Evolutionary conservation across 2,329 filamentous ascomycete species (phyloP), one percentile per base, ranked within the genome.

Genomic region (Thermothelomyces thermophilus): DNA sequence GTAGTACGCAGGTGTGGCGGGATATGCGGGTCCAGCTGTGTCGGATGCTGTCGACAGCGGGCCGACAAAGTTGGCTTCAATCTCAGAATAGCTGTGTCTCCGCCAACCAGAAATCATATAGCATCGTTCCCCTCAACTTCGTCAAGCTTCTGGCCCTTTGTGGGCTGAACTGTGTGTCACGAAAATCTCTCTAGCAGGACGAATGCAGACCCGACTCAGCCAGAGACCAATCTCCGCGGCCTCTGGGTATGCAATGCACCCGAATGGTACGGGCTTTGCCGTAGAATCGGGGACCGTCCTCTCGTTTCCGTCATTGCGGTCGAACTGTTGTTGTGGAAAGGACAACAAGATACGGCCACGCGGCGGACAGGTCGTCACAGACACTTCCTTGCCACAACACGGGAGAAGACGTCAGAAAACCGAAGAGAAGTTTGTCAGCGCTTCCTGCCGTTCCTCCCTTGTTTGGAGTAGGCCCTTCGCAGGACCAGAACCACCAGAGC

Each of bases 71-170:
- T 28, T 14, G 37, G 41, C 17, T 19, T 30, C 37, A 11, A 47
- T n/a, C 16, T 50, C 46, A 43, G 33, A 31, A 26, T n/a, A 5
- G 44, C 22, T 13, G 24, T 33, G 30, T 6, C 26, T 31, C 50
- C 22, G 30, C 49, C 56, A 54, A 56, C 53, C 45, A 53, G 39
- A 54, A 31, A 20, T 14, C 24, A 31, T 24, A 41, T n/a, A 22
- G 14, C 41, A 43, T 13, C n/a, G 33, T 41, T 26, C 37, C 14
- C 46, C 33, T 34, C 35, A 35, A 44, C 30, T 20, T 7, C 39
- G 46, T 33, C 48, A 43, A 42, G 14, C 8, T 40, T 37, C 49
- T 46, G 24, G 41, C 43, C n/a, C 17, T 41, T 3, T 17, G 36
- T 26, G 39, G 30, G n/a, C 24, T 39, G 31, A 31, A 26, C n/a